These are phyloP conservation scores for Apiospora hydei DNA, from an alignment of 2,329 filamentous ascomycete species.

Conservation along the genomic window DNA sequence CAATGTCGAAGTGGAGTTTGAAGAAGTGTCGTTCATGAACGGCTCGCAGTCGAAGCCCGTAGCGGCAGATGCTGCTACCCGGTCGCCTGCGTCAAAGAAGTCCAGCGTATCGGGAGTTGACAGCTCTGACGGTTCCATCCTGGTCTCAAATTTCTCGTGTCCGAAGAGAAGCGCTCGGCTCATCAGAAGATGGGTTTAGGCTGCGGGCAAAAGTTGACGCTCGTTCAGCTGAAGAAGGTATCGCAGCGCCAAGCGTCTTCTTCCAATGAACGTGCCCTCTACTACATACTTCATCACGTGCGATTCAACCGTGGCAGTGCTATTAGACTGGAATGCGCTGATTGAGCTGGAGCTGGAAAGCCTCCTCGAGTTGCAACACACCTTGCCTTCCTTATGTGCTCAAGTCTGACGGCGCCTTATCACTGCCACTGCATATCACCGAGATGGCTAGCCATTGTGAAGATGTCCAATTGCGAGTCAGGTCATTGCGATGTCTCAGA, in stretches of 20 bases:
- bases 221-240: constrained; percentile 3
- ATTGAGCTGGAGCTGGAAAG: not conserved
- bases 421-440: not conserved
- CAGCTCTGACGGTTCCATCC: not conserved
- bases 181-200: not conserved
- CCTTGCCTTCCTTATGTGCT: not conserved
- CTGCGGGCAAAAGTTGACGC: not conserved
- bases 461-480: not conserved
- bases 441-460: not conserved
- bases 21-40: not conserved
- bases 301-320: not conserved
- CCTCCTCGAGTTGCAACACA: not conserved
- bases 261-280: not conserved
- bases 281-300: not conserved
- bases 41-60: not conserved
- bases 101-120: not conserved
- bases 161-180: constrained; percentile 1
- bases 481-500: constrained; percentile 4
- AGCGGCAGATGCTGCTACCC: not conserved
- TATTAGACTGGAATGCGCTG: not conserved
- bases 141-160: not conserved
- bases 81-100: not conserved
- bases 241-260: not conserved
- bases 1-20: not conserved
- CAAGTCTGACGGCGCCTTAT: not conserved